A percentile compares a stretch with the other conserved stretches of the same genome.
phyloP scores from a whole-genome alignment of 106 monocot species.

The Dendrobium chrysotoxum region DNA sequence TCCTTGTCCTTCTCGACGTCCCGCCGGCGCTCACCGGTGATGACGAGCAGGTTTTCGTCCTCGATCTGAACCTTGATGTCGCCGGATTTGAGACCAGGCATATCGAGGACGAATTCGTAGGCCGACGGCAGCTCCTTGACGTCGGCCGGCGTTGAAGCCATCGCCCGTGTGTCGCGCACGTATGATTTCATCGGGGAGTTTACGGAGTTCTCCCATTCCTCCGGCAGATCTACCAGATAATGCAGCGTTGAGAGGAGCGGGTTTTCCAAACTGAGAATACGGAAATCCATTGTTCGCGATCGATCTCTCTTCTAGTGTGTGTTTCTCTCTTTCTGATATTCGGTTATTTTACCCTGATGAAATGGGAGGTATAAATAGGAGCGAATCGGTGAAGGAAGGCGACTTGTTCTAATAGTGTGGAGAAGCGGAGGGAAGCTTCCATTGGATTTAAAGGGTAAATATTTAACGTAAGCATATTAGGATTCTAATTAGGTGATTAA shows the following conservation, averaged over 20 bases:
- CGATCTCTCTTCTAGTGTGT: too few species aligned
- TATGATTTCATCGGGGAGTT: conserved; percentile 42
- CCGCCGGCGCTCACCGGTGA: conserved; percentile 35
- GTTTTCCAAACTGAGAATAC: conserved; percentile 1
- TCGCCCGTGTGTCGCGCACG: conserved; percentile 64
- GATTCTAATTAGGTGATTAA: too few species aligned
- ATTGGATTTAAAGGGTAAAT: too few species aligned
- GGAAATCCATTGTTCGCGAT: neutral
- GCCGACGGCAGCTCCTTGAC: conserved; percentile 54
- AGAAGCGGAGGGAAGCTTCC: too few species aligned
- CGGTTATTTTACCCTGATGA: neutral
- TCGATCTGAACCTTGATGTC: conserved; percentile 57
- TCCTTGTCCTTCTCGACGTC: conserved; percentile 27
- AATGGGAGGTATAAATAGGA: neutral
- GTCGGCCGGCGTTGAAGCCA: conserved; percentile 73
- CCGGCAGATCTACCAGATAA: conserved; percentile 42
- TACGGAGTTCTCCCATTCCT: conserved; percentile 27
- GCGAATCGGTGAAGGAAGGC: neutral
- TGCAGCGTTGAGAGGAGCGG: conserved; percentile 27
- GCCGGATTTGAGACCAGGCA: conserved; percentile 53
- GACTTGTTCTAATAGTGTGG: neutral
- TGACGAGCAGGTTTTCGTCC: conserved; percentile 36
- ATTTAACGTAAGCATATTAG: too few species aligned
- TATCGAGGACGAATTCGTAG: conserved; percentile 60
- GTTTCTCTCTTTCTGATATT: neutral